Conservation (phyloP, 805 yeast species). For the Candida peoriensis region DNA sequence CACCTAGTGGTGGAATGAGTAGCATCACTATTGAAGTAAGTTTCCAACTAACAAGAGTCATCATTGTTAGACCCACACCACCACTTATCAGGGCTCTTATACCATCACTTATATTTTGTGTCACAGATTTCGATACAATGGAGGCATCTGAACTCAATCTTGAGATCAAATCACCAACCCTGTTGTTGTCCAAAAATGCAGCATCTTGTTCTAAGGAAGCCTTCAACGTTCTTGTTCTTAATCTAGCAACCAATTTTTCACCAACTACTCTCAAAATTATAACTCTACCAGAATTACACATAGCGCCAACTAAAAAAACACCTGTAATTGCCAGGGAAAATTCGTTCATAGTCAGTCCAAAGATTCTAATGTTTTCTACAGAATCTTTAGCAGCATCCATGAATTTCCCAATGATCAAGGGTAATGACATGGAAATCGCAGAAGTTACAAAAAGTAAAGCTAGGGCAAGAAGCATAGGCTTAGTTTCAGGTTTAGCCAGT, state of each 20-base stretch:
- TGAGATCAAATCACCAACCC: constrained; percentile 89
- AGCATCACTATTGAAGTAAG: constrained; percentile 77
- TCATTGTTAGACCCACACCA: constrained; percentile 83
- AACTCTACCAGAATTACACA: constrained; percentile 79
- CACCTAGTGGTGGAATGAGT: constrained; percentile 76
- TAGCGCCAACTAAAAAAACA: constrained; percentile 67
- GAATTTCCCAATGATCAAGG: constrained; percentile 79
- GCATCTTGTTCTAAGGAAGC: constrained; percentile 83
- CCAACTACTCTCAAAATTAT: constrained; percentile 73
- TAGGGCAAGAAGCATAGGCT: constrained; percentile 56
- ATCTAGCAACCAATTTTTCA: constrained; percentile 79
- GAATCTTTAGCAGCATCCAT: constrained; percentile 46
- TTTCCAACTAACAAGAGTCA: constrained; percentile 81
- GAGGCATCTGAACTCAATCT: constrained; percentile 86
- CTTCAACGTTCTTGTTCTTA: constrained; percentile 71
- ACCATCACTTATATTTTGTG: constrained; percentile 92
- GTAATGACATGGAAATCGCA: constrained; percentile 75
- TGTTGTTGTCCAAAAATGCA: constrained; percentile 81
- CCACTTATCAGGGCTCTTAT: constrained; percentile 79
- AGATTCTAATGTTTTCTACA: constrained; percentile 31
- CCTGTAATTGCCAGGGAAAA: constrained; percentile 60
- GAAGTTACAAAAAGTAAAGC: constrained; percentile 63
- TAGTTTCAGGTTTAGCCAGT: constrained; percentile 54
- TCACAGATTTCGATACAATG: constrained; percentile 77
- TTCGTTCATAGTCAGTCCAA: constrained; percentile 56